Evolutionary conservation across 352 stramenopile genomes (phyloP).

Genomic region (Pythium utonaiense): DNA sequence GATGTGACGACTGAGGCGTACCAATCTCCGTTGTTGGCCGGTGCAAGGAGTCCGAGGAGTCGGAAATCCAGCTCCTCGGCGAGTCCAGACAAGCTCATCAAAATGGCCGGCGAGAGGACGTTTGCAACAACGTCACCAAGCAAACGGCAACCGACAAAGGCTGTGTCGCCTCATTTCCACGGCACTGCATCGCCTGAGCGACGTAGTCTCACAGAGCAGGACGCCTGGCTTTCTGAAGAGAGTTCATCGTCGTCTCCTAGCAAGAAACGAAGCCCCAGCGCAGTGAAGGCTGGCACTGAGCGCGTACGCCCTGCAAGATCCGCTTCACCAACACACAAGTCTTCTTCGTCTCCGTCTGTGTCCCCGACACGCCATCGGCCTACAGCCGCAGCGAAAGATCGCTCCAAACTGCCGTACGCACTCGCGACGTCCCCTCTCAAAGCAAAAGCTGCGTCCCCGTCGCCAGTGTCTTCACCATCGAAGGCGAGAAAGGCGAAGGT

Average conservation of each 20-base stretch:
- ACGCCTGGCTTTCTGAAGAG: background rate
- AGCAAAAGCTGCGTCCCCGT: background rate
- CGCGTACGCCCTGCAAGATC: conserved; percentile 5
- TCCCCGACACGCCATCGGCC: background rate
- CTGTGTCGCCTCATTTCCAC: conserved; percentile 16
- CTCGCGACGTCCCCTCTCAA: conserved; percentile 15
- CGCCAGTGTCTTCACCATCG: background rate
- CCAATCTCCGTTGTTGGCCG: conserved; percentile 1
- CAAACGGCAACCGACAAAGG: conserved; percentile 7
- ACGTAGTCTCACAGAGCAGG: background rate
- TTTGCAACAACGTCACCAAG: conserved; percentile 6
- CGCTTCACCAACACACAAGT: background rate
- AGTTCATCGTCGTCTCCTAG: background rate
- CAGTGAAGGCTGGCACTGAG: background rate
- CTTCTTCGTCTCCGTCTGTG: background rate
- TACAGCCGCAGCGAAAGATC: background rate
- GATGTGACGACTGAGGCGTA: conserved; percentile 19
- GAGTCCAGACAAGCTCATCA: conserved; percentile 14
- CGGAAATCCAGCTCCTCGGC: background rate
- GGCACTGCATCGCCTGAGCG: conserved; percentile 4
- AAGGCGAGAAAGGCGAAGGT: conserved; percentile 15
- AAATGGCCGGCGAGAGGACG: conserved; percentile 17
- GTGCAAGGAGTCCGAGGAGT: background rate
- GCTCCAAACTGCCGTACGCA: background rate
- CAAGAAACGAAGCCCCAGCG: background rate